Evolutionary conservation across 306 rosid genomes (phyloP).

Genomic region (Rosa persica): DNA sequence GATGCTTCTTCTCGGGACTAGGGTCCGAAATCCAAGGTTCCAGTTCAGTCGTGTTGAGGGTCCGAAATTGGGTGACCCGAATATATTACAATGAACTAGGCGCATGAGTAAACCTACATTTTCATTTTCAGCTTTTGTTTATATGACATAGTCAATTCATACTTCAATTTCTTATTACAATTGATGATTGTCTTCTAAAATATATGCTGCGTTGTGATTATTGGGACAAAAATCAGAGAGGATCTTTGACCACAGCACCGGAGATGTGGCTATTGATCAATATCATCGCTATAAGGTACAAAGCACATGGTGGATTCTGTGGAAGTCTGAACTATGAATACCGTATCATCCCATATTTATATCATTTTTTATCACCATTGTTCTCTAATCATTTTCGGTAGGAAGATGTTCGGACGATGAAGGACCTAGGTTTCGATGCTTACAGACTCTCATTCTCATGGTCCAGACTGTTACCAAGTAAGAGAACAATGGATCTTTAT

Average conservation of each 20-base stretch:
- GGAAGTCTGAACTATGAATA: background rate
- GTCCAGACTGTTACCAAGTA: slow-evolving; percentile 18
- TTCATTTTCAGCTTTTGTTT: background rate
- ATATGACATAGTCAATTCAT: background rate
- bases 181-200: background rate
- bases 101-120: background rate
- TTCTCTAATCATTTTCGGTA: slow-evolving; percentile 6
- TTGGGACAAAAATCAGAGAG: background rate
- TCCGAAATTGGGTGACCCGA: background rate
- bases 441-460: slow-evolving; percentile 22
- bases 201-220: background rate
- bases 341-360: background rate
- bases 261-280: slow-evolving; percentile 19
- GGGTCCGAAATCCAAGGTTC: no score
- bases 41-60: no score
- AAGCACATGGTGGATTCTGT: background rate
- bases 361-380: background rate
- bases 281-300: slow-evolving; percentile 23
- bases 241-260: slow-evolving; percentile 14
- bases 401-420: slow-evolving; percentile 17
- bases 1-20: background rate
- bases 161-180: no score
- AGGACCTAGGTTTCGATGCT: slow-evolving; percentile 9
- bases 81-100: background rate
- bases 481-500: background rate